Evolutionary conservation across 2,329 filamentous ascomycete genomes (phyloP).

Genomic region (Sclerotinia borealis): DNA sequence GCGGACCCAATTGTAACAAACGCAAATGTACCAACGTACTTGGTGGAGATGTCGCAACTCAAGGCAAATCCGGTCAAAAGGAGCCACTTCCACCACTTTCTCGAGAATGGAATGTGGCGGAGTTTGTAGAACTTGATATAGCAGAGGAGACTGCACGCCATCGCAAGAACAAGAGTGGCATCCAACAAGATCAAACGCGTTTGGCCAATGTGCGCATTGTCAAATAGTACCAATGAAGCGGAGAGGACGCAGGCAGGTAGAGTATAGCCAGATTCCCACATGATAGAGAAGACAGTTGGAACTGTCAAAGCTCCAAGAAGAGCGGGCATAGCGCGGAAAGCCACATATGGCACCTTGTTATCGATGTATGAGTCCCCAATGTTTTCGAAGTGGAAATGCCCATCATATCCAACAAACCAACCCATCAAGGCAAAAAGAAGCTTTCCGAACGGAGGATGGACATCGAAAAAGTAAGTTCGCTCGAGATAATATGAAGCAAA

Average conservation of each 20-base stretch:
- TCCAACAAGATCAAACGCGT: constrained; percentile 92
- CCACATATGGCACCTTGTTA: constrained; percentile 96
- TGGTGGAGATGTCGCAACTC: constrained; percentile 96
- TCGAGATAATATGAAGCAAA: constrained; percentile 81
- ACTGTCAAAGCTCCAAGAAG: constrained; percentile 89
- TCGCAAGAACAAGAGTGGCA: constrained; percentile 87
- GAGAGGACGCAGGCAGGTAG: constrained; percentile 86
- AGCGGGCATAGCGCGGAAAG: constrained; percentile 88
- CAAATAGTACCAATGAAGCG: constrained; percentile 80
- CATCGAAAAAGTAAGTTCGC: constrained; percentile 99
- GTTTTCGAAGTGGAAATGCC: constrained; percentile 96
- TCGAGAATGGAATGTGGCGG: constrained; percentile 78
- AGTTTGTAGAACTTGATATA: constrained; percentile 99
- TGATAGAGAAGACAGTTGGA: constrained; percentile 90
- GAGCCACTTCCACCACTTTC: constrained; percentile 99
- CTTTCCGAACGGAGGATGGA: constrained; percentile 96
- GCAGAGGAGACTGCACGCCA: constrained; percentile 88
- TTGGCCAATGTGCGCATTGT: constrained; percentile 97
- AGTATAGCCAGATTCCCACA: constrained; percentile 99
- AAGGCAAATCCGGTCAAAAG: constrained; percentile 89
- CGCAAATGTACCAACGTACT: constrained; percentile 94
- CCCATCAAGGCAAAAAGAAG: constrained; percentile 95
- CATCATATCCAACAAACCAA: constrained; percentile 96
- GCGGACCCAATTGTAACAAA: constrained; percentile 96
- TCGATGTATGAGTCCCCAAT: constrained; percentile 97